Conservation (phyloP, 176 grass and related monocot genomes). For the Cenchrus americanus region DNA sequence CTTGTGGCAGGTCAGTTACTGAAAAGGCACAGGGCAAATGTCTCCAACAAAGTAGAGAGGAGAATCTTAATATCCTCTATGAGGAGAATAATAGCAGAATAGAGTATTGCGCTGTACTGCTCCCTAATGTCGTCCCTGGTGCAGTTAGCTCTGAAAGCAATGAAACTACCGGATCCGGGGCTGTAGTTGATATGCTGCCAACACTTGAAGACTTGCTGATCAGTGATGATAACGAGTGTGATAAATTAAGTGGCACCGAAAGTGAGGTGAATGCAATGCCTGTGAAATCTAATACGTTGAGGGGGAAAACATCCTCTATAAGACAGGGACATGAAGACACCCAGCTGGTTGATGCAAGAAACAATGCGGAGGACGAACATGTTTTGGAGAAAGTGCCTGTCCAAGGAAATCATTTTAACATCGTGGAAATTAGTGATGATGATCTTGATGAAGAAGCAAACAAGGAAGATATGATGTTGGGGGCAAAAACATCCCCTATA, state of each 20-base stretch:
- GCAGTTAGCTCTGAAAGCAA: constrained; percentile 17
- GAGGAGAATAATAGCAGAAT: constrained; percentile 17
- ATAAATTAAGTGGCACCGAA: neutral
- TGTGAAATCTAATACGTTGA: neutral
- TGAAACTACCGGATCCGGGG: constrained; percentile 13
- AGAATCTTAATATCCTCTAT: neutral
- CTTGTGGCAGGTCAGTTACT: neutral
- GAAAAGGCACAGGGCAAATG: neutral
- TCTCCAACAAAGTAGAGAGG: constrained; percentile 14
- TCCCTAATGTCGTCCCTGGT: neutral
- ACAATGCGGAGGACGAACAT: neutral
- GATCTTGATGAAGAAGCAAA: constrained; percentile 6
- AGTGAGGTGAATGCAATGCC: neutral
- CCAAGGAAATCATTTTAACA: neutral
- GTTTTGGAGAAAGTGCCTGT: neutral
- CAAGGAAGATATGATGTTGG: neutral
- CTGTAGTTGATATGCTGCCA: constrained; percentile 20
- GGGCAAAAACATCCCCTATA: too few relatives aligned
- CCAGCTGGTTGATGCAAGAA: neutral
- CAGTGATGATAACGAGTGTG: constrained; percentile 16
- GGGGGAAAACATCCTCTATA: neutral
- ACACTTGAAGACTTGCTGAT: constrained; percentile 24
- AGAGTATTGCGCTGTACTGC: neutral
- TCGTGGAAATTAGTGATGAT: constrained; percentile 4
- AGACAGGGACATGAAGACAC: neutral